phyloP scores from a whole-genome alignment of 2,329 filamentous ascomycete genomes.

The Byssochlamys sp. region DNA sequence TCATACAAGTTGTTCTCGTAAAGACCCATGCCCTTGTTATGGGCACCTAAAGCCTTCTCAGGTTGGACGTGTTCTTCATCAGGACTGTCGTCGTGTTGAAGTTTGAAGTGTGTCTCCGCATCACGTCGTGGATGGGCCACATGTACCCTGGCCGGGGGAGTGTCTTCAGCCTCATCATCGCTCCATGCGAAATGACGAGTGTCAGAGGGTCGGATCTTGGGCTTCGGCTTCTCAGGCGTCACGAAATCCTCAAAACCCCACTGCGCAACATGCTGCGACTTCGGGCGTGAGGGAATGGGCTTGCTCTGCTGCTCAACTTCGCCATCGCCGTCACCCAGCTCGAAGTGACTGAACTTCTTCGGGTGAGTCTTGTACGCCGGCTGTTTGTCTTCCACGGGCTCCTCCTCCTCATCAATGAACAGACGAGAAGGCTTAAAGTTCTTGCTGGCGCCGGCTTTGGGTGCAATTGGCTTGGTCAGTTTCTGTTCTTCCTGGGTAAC shows the following conservation, averaged over 20 bases:
- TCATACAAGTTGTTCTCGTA: constrained; percentile 70
- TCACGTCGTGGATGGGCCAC: constrained; percentile 65
- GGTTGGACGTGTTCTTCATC: constrained; percentile 37
- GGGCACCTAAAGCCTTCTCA: constrained; percentile 35
- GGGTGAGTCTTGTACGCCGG: constrained; percentile 54
- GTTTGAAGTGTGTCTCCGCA: constrained; percentile 72
- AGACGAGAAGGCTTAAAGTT: constrained; percentile 46
- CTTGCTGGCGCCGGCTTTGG: constrained; percentile 43
- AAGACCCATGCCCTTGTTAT: constrained; percentile 60
- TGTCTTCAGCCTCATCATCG: constrained; percentile 49
- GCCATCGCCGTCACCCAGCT: constrained; percentile 24
- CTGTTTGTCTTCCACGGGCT: constrained; percentile 35
- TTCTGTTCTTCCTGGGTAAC: neutral
- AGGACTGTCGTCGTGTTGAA: constrained; percentile 63
- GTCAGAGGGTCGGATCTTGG: constrained; percentile 57
- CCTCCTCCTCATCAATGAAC: constrained; percentile 35
- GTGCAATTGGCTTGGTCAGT: constrained; percentile 21
- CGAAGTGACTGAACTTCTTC: constrained; percentile 64
- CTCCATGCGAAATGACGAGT: constrained; percentile 68
- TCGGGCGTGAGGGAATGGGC: constrained; percentile 16
- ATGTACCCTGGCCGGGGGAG: constrained; percentile 43
- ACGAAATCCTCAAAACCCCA: constrained; percentile 85
- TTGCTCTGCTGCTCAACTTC: constrained; percentile 16
- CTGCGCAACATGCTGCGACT: constrained; percentile 52
- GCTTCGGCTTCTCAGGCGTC: constrained; percentile 66